Base-by-base conservation (phyloP, 192 early-diverging fungal genomes). In the Umbelopsis vinacea region DNA sequence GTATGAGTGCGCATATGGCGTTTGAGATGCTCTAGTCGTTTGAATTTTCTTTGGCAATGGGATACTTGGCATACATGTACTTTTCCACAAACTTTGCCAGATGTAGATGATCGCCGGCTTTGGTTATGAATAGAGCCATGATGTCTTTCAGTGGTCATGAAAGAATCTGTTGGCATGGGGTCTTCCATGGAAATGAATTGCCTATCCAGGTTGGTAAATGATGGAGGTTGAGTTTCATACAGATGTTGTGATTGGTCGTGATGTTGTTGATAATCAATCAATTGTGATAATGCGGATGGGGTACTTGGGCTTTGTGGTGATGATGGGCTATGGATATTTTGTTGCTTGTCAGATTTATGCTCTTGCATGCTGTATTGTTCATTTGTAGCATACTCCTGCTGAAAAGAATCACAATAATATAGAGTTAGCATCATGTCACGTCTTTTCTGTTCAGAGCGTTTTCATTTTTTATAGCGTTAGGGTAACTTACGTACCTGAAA, bases 11-110 rank as follows among this genome's bases (percentile, higher is more conserved):
- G 87, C 76, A 87, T 86, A 78, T 95, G 92, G 23, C 93, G 79
- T 63, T 90, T 88, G n/a, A 94, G 84, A 71, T 94, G 93, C 74
- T 93, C 92, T 63, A 88, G 85, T 48, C 92, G 88, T 74, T 94
- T 93, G 75, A 94, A 94, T 9, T 82, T 76, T 54, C 84, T 79
- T 1, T 74, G 78, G 55, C 88, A 89, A 45, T 74, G 60, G 37
- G 46, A 22, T 0, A 77, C 54, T 23, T 57, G 75, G 50, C 79
- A 81, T 22, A 74, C 48, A 54, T 81, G 79, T 19, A 46, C 35
- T 60, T 72, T 72, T 7, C 15, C 57, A 63, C 24, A 63, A 35
- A 6, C 33, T 63, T 63, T 63, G 26, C 57, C n/a, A 19, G 57
- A 63, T 37, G 57, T 37, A 37, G 57, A 63, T 14, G 33, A 17